Conservation (phyloP, 129 eudicot genomes). For the Helichrysum umbraculigerum region DNA sequence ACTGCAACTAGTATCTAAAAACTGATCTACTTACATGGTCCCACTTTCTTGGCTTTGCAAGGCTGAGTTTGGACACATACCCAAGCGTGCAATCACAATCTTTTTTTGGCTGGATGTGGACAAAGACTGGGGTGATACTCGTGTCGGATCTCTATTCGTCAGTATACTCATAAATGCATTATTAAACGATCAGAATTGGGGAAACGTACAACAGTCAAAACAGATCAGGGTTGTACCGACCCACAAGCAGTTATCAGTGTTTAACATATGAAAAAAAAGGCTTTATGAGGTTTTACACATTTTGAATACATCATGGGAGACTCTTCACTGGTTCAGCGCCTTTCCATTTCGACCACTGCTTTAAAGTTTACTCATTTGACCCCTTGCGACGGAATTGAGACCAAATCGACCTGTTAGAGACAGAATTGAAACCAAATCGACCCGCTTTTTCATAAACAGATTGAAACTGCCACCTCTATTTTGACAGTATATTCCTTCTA, state of each 20-base stretch:
- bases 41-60: conserved; percentile 40
- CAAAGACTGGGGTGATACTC: conserved; percentile 1
- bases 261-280: background rate
- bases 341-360: background rate
- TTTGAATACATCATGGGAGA: background rate
- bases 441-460: background rate
- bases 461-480: background rate
- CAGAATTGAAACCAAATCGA: background rate
- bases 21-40: conserved; percentile 18
- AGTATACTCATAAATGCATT: background rate
- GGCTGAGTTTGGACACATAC: conserved; percentile 37
- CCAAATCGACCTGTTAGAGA: background rate
- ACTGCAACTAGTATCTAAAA: conserved; percentile 23
- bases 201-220: background rate
- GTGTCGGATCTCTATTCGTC: conserved; percentile 8
- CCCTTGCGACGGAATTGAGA: background rate
- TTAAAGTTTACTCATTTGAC: background rate
- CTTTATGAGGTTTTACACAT: background rate
- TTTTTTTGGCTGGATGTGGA: conserved; percentile 21
- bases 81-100: conserved; percentile 22
- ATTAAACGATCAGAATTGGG: background rate
- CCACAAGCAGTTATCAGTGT: background rate
- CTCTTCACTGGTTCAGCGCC: background rate
- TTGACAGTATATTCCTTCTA: background rate
- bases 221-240: background rate